Evolutionary conservation across 2,329 filamentous ascomycete species (phyloP), one percentile per base, ranked within the genome.

Genomic region (Bimuria novae-zelandiae): DNA sequence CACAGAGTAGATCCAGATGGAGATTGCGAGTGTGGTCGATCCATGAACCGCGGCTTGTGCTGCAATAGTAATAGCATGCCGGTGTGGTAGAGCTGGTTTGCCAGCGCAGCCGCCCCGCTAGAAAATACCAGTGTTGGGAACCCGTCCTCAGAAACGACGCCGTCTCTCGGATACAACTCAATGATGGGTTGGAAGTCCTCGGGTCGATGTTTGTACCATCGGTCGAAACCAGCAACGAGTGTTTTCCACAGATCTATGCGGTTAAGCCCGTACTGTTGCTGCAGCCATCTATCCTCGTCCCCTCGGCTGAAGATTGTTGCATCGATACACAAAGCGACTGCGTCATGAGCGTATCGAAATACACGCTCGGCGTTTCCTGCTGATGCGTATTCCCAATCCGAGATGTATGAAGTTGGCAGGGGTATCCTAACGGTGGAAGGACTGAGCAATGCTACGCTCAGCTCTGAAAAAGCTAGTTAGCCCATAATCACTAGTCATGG

Each of bases 71-170:
- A 63, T 7, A 83, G 63, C 72, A 81, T 81, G 2, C 81, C 80
- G 0, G 81, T 81, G 57, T 84, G 82, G 59, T 83, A 84, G 2
- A 84, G 69, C 58, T 84, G 81, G 54, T 83, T 84, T 2, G 75
- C 75, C 2, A 78, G 73, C 3, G 74, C 63, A 0, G 74, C 77
- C 0, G 77, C 73, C 0, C 75, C 75, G 41, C 76, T 77, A 4
- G 76, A 76, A 57, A 79, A 81, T 0, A 82, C 63, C 16, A 83
- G 64, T 0, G 77, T 73, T 1, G 73, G 73, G 48, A 76, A 76
- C 16, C 64, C 64, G 27, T 67, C 55, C 14, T 67, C 62, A 0
- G 69, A 43, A 23, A 22, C 41, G 3, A 52, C 41, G 16, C 60
- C 61, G 32, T 65, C 62, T 39, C 48, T 65, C 23, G 44, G 62